Conservation (phyloP, 768 basidiomycete species). For the Mycena olivaceomarginata region DNA sequence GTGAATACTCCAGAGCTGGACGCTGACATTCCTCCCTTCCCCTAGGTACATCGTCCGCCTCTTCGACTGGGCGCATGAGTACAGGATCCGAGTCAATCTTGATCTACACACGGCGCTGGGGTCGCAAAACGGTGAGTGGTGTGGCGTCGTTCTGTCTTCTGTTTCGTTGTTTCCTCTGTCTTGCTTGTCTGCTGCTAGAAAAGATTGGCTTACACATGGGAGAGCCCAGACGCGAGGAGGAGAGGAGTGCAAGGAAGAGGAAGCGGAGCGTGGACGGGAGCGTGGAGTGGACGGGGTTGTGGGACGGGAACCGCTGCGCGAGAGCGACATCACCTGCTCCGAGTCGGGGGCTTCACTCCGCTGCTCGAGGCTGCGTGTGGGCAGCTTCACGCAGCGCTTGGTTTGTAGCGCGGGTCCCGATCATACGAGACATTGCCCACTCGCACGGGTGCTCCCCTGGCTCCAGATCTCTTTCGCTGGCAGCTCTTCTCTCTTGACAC, state of each 20-base stretch:
- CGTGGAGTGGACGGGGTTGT: neutral
- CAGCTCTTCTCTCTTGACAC: no score
- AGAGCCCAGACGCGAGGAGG: no score
- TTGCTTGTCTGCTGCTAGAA: conserved; percentile 7
- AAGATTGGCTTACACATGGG: neutral
- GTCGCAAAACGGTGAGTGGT: no score
- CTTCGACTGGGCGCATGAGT: no score
- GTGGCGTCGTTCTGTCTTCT: no score
- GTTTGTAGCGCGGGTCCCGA: neutral
- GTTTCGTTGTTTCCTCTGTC: neutral
- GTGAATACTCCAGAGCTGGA: neutral
- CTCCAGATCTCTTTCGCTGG: no score
- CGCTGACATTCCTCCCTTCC: neutral
- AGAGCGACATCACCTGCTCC: conserved; percentile 1
- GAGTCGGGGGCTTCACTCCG: neutral
- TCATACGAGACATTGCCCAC: neutral
- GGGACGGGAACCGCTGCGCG: neutral
- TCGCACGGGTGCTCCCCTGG: no score
- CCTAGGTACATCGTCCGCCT: no score
- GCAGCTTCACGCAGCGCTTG: conserved; percentile 5
- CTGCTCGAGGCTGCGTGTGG: neutral
- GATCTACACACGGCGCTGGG: no score
- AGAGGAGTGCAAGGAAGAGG: no score
- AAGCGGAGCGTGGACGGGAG: no score
- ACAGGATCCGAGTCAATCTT: no score